Base-by-base conservation (phyloP, 2,329 filamentous ascomycete species). In the Alternaria triticimaculans region DNA sequence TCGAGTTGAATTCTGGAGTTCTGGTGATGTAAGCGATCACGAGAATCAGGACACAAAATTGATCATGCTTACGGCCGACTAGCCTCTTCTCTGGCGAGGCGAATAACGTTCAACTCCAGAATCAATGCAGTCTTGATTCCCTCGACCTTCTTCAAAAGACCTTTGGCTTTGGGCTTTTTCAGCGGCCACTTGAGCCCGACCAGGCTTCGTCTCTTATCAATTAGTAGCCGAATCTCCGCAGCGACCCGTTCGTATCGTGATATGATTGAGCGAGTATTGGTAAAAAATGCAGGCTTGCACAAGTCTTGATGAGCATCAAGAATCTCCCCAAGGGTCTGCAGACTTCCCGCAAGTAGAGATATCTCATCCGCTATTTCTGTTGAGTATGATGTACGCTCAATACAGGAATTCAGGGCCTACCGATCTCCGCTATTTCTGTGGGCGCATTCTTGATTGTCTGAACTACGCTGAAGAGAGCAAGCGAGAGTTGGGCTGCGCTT, bases 91-190 rank as follows among this genome's bases (percentile, higher is more conserved):
- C 43, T 59, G 7, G 70, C 67, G 23, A 72, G 60, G 3, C 60
- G 57, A 9, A 72, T 48, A 3, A 71, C 60, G 14, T 45, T 60
- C 7, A 72, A 6, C 4, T 65, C 60, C 15, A 73, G 41, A 4
- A 54, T 63, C 28, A 73, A 60, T 3, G 60, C 49, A 2, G 62
- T 49, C 48, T 73, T 73, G 44, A 74, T 69, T 26, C 67, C 58
- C 26, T 74, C 72, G 12, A 74, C 44, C 28, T 69, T 70, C 44
- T 69, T 67, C 37, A 74, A 20, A 30, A 70, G 57, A 8, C 45
- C 57, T 21, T 66, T 73, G 2, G 62, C 66, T 41, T 67, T 69
- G 10, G 63, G 64, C 11, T 58, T 55, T 4, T 66, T 61, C n/a
- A 71, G 57, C 18, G 50, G 59, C 69, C 68, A 72, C 55, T 58